Conservation (phyloP, 2,329 filamentous ascomycete genomes). For the Colletotrichum sp. region DNA sequence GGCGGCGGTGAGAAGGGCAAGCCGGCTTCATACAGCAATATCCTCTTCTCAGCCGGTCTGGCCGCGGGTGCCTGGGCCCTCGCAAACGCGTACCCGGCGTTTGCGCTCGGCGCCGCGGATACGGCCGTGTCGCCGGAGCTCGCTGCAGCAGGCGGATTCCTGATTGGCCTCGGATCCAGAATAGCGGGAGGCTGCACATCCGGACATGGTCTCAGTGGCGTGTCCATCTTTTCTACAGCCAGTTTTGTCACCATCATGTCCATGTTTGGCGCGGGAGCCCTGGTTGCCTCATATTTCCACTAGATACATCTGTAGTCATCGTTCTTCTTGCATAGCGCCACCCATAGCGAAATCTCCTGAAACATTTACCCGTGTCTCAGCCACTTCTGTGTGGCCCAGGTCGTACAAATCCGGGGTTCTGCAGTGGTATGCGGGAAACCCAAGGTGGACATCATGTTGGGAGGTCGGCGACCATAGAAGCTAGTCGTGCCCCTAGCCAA, state of each 20-base stretch:
- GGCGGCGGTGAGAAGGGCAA: conserved; percentile 28
- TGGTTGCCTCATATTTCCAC: conserved; percentile 25
- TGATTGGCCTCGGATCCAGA: conserved; percentile 65
- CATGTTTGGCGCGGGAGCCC: conserved; percentile 58
- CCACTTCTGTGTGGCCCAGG: background rate
- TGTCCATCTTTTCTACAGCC: conserved; percentile 65
- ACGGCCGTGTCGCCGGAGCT: conserved; percentile 37
- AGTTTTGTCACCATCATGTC: conserved; percentile 66
- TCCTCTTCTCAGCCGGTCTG: conserved; percentile 59
- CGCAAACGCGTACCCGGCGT: conserved; percentile 33
- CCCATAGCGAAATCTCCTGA: background rate
- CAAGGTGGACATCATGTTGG: background rate
- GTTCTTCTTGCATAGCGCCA: background rate
- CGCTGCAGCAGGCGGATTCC: conserved; percentile 58
- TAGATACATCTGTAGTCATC: background rate
- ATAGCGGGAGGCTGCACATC: conserved; percentile 71
- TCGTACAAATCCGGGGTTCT: background rate
- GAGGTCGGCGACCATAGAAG: background rate
- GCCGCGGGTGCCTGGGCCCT: conserved; percentile 49
- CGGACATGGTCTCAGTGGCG: conserved; percentile 72
- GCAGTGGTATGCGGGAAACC: background rate
- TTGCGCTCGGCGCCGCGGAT: conserved; percentile 28
- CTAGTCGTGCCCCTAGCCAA: background rate
- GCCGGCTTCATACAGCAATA: conserved; percentile 43
- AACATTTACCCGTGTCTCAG: background rate